Conservation (phyloP, 2,329 filamentous ascomycete genomes). For the Calonectria pteridis region DNA sequence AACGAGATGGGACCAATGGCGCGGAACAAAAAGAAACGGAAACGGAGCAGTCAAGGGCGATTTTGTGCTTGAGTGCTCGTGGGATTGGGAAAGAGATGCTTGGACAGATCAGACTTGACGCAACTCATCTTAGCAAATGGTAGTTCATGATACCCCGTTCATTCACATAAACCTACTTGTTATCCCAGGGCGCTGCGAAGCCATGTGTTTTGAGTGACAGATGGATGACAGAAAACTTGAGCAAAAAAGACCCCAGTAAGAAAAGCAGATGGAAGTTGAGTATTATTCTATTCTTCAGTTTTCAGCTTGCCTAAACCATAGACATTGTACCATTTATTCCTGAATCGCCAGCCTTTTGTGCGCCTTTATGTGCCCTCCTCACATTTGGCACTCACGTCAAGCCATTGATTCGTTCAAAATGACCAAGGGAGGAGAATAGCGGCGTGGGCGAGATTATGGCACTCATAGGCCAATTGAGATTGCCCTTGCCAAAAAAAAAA, state of each 20-base stretch:
- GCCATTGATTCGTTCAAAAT: background rate
- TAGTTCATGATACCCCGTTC: constrained; percentile 47
- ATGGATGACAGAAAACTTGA: background rate
- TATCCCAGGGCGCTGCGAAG: background rate
- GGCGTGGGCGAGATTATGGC: background rate
- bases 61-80: constrained; percentile 22
- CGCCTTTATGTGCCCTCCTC: background rate
- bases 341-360: background rate
- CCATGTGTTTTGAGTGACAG: background rate
- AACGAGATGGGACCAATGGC: constrained; percentile 5
- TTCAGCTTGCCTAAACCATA: background rate
- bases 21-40: constrained; percentile 14
- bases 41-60: background rate
- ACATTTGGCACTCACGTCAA: background rate
- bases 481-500: background rate
- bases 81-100: constrained; percentile 26
- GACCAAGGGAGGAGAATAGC: background rate
- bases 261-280: background rate
- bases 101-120: constrained; percentile 39
- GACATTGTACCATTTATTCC: background rate
- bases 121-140: constrained; percentile 40
- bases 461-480: background rate
- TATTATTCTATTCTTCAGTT: background rate
- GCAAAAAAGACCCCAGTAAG: background rate
- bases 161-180: constrained; percentile 18